Evolutionary conservation across 495 filamentous ascomycete species (phyloP).

Genomic region (Talaromyces wortmannii): DNA sequence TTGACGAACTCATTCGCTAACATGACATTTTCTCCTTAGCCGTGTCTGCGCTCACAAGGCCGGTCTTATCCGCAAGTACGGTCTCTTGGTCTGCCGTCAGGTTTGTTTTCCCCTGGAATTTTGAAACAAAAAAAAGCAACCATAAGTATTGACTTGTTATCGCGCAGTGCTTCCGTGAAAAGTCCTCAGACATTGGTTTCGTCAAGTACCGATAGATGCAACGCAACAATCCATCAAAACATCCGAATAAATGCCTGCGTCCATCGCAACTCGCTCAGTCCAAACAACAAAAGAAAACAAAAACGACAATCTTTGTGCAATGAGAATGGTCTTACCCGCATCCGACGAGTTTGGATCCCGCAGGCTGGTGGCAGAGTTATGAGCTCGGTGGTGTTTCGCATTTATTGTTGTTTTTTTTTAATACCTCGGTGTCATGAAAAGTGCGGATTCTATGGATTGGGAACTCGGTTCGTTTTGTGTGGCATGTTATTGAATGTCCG

Average conservation of each 20-base stretch:
- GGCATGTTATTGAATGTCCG: neutral
- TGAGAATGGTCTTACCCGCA: neutral
- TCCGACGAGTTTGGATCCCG: neutral
- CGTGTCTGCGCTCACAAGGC: slow-evolving; percentile 93
- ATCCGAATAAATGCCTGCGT: neutral
- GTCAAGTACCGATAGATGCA: slow-evolving; percentile 46
- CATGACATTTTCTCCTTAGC: slow-evolving; percentile 42
- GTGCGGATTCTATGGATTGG: neutral
- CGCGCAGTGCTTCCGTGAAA: slow-evolving; percentile 99
- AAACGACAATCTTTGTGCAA: neutral
- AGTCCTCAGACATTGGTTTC: slow-evolving; percentile 93
- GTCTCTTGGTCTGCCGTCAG: slow-evolving; percentile 89
- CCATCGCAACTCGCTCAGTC: neutral
- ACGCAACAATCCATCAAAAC: neutral
- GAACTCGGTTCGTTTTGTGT: neutral
- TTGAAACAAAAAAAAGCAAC: slow-evolving; percentile 7
- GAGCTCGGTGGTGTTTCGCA: neutral
- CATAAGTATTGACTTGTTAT: slow-evolving; percentile 65
- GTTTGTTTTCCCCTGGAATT: slow-evolving; percentile 6
- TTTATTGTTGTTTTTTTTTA: neutral
- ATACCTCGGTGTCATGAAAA: neutral
- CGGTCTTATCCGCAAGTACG: slow-evolving; percentile 98
- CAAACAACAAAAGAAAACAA: neutral
- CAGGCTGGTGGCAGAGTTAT: neutral
- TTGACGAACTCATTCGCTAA: slow-evolving; percentile 1